Base-by-base conservation (phyloP, 1,284 basidiomycete species). In the Fistulinella staudtii region DNA sequence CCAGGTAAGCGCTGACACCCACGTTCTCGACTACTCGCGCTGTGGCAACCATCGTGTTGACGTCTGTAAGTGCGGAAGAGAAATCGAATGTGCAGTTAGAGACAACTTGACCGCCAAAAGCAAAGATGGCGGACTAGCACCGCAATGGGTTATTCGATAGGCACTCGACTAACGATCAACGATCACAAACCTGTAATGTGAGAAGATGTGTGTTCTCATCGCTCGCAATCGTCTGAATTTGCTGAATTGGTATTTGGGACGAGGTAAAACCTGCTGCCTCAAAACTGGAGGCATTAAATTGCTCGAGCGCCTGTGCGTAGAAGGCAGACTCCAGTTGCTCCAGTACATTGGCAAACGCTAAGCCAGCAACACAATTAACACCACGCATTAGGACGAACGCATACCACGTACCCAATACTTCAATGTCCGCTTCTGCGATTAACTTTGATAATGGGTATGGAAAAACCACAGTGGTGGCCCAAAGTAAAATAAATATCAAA, bases 11-110 rank as follows among this genome's bases (percentile, higher is more conserved):
- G 27, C 73, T 68, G 34, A 89, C 85, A 54, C 90, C 89, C 35
- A 89, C 74, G 50, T 80, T 76, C 70, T 93, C 89, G n/a, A 93
- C 77, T 2, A 83, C 67, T 51, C 86, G 83, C 3, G 89, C 88
- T n/a, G 77, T 75, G 6, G 78, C 73, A 30, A 80, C 73, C 85
- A 90, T 89, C 13, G 82, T 83, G 8, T 74, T 47, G 35, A 89
- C 84, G 63, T 84, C 78, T 10, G 74, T 77, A 44, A 92, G 68
- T 0, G 70, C 85, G 3, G 71, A 65, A 40, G 71, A 71, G 54
- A 91, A 89, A 60, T 86, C 75, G 71, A 89, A 90, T 15, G 66
- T 61, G 71, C 89, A 92, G 15, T 61, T 67, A 10, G 72, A 69
- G 45, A 85, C 67, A 6, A 83, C 73, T 9, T 57, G 43, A 25